These are phyloP conservation scores for Cornus florida DNA, from an alignment of 148 eudicot genomes.

Conservation along the genomic window DNA sequence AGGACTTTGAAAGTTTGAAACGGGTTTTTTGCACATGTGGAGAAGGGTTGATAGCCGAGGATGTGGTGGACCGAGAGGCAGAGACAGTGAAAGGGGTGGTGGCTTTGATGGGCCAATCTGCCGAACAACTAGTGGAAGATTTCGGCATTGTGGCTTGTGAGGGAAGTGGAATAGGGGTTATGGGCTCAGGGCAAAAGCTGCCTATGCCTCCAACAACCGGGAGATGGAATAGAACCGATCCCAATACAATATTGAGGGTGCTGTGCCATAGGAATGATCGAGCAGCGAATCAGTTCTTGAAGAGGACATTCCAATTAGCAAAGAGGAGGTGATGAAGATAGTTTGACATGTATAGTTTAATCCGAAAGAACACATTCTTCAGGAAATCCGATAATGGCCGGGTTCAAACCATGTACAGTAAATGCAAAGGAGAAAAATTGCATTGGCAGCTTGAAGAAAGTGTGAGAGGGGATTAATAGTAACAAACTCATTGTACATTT, in stretches of 20 bases:
- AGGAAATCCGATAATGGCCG: not conserved
- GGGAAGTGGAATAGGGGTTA: conserved; percentile 66
- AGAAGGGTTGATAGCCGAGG: conserved; percentile 61
- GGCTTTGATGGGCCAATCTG: conserved; percentile 68
- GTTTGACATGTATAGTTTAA: not conserved
- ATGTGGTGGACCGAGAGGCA: conserved; percentile 69
- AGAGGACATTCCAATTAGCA: conserved; percentile 79
- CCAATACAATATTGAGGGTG: conserved; percentile 85
- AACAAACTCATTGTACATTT: not conserved
- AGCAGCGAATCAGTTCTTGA: conserved; percentile 66
- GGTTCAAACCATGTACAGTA: not conserved
- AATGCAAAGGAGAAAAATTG: not conserved
- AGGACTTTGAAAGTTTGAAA: conserved; percentile 71
- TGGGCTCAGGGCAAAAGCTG: conserved; percentile 51
- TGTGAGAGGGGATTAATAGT: not conserved
- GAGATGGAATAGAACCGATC: conserved; percentile 75
- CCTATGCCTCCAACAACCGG: conserved; percentile 91
- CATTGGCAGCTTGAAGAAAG: no score
- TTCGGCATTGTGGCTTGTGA: conserved; percentile 66
- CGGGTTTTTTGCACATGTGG: conserved; percentile 58
- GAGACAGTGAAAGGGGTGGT: conserved; percentile 81
- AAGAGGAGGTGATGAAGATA: conserved; percentile 51
- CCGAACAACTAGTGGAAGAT: conserved; percentile 79
- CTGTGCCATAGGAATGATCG: conserved; percentile 78
- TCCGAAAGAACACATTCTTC: no score